A percentile compares a stretch with the other conserved stretches of the same genome.
Evolutionary conservation across 352 stramenopile genomes (phyloP).

Genomic region (Phytophthora gonapodyides): DNA sequence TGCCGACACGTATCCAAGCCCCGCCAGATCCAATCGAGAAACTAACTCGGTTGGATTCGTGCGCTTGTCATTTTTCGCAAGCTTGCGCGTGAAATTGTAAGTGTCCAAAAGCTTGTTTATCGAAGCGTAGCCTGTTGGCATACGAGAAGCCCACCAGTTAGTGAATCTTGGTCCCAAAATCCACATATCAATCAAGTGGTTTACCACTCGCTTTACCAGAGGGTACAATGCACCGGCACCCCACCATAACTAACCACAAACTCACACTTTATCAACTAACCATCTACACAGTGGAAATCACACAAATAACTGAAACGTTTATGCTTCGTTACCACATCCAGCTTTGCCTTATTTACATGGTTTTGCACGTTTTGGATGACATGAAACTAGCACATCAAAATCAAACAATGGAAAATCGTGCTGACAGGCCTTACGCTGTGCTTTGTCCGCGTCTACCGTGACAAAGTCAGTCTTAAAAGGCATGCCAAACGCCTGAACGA

Average conservation of each 20-base stretch:
- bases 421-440: neutral
- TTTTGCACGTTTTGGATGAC: neutral
- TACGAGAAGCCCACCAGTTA: neutral
- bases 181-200: neutral
- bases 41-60: neutral
- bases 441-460: neutral
- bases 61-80: neutral
- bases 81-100: neutral
- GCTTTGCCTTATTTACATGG: neutral
- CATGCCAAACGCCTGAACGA: too few species aligned
- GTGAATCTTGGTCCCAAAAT: neutral
- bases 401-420: neutral
- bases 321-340: neutral
- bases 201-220: neutral
- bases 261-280: neutral
- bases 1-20: neutral
- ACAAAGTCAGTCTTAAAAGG: neutral
- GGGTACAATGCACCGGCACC: neutral
- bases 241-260: neutral
- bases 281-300: too few species aligned
- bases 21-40: neutral
- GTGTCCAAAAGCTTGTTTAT: slow-evolving; percentile 1
- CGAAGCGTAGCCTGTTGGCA: neutral
- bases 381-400: slow-evolving; percentile 9
- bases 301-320: neutral